phyloP scores from a whole-genome alignment of 1,284 basidiomycete species.

The Boletellus sp. region DNA sequence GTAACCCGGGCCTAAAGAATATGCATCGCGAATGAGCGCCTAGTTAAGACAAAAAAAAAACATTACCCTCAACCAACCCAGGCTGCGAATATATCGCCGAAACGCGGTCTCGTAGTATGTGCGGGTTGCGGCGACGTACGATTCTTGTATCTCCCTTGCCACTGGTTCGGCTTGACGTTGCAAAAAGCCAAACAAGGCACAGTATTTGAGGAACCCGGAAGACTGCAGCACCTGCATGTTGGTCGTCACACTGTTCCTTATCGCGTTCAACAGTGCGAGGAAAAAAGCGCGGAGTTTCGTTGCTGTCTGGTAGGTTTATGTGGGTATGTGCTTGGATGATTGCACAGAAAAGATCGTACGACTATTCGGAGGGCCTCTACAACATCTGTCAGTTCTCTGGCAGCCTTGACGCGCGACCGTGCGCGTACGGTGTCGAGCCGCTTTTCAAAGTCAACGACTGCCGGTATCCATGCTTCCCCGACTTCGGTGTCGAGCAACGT shows the following conservation, averaged over 20 bases:
- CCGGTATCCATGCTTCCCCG: conserved; percentile 79
- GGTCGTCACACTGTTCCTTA: conserved; percentile 80
- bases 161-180: conserved; percentile 79
- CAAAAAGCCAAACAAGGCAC: conserved; percentile 82
- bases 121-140: conserved; percentile 81
- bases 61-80: conserved; percentile 72
- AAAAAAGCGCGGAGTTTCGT: conserved; percentile 90
- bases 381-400: conserved; percentile 78
- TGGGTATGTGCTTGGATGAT: conserved; percentile 1
- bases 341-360: conserved; percentile 42
- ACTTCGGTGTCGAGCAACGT: conserved; percentile 83
- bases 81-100: conserved; percentile 80
- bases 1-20: conserved; percentile 48
- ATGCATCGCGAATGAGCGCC: not conserved
- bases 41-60: not conserved
- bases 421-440: conserved; percentile 67
- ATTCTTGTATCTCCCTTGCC: conserved; percentile 86
- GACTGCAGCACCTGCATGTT: conserved; percentile 94
- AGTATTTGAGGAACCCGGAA: conserved; percentile 82
- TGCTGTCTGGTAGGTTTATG: conserved; percentile 58
- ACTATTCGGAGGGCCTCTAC: conserved; percentile 84
- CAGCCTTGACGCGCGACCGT: conserved; percentile 79
- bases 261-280: conserved; percentile 76
- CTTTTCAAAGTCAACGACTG: conserved; percentile 76
- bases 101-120: conserved; percentile 97